Evolutionary conservation across 306 rosid genomes (phyloP), one percentile per base, ranked within the genome.

Genomic region (Corylus avellana): DNA sequence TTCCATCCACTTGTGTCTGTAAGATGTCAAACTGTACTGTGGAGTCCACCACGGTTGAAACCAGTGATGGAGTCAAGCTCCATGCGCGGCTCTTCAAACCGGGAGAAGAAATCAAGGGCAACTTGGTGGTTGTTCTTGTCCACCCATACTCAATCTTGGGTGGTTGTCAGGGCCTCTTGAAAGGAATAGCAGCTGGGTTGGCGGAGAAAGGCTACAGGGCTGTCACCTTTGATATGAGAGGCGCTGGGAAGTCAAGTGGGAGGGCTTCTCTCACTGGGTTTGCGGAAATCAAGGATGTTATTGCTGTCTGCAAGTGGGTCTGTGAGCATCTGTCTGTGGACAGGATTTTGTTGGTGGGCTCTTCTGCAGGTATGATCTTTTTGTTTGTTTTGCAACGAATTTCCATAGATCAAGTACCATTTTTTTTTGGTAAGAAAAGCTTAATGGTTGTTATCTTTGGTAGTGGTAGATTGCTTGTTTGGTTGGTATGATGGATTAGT

Each of bases 71-170:
- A 44, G 92, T 84, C 63, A 91, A 96, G 86, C 93, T 96, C 73
- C 81, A 84, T 57, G 68, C 94, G 13, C 80, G 90, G 82, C 66
- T 93, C 47, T 96, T 93, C 91, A 90, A 87, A 58, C 89, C 97
- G 44, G 70, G 9, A 29, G 88, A 50, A 49, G 90, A 78, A 18
- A 64, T 32, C 50, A 74, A 49, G 12, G 78, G 12, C 12, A 67
- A 75, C 58, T 76, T 86, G 20, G 99, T 25, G n/a, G 85, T 90
- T 37, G 91, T 91, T 83, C 85, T 96, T 61, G 97, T 96, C 14
- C 99, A 96, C 75, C 99, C 99, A 0, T 93, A 86, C 79, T 89
- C 99, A n/a, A n/a, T 96, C 44, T 27, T 96, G 37, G 97, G 99
- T 13, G 99, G 98, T 10, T 93, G 87, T 10, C 99, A 93, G 74